Percentiles rank a stretch among this genome's conserved stretches.
phyloP scores from a whole-genome alignment of 768 basidiomycete species.

The Cystofilobasidium capitatum region DNA sequence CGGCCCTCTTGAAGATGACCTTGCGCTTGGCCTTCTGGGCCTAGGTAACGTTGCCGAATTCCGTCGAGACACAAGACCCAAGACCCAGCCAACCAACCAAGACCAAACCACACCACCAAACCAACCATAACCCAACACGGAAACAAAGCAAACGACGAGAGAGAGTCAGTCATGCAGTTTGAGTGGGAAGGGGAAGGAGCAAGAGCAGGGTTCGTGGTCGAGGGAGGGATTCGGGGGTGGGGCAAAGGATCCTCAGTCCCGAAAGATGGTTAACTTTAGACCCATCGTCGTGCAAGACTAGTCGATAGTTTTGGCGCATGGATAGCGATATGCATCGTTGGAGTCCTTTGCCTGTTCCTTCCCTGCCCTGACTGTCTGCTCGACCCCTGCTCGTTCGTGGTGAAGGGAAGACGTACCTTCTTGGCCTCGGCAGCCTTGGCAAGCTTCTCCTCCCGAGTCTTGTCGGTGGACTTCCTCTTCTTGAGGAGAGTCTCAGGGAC shows the following conservation, averaged over 20 bases:
- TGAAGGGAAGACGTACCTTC: constrained; percentile 57
- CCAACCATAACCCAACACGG: too few species aligned
- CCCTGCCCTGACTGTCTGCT: not conserved
- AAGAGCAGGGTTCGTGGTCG: not conserved
- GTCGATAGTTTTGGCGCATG: not conserved
- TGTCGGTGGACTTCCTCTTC: constrained; percentile 97
- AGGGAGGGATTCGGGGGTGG: not conserved
- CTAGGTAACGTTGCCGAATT: too few species aligned
- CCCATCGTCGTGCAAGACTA: not conserved
- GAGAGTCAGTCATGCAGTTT: not conserved
- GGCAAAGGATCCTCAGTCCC: constrained; percentile 2
- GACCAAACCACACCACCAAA: too few species aligned
- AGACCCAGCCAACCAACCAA: too few species aligned
- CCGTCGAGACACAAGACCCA: too few species aligned
- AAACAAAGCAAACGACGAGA: too few species aligned
- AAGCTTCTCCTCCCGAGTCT: constrained; percentile 86
- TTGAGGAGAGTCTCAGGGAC: constrained; percentile 99
- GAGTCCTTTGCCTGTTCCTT: too few species aligned
- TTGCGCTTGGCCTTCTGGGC: constrained; percentile 63
- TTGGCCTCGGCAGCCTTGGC: constrained; percentile 71
- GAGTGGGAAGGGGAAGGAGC: not conserved
- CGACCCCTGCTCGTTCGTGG: too few species aligned
- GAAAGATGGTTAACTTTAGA: constrained; percentile 7
- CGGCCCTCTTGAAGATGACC: constrained; percentile 98
- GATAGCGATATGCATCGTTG: constrained; percentile 2